Evolutionary conservation across 768 basidiomycete genomes (phyloP).

Genomic region (Lentinula boryana): DNA sequence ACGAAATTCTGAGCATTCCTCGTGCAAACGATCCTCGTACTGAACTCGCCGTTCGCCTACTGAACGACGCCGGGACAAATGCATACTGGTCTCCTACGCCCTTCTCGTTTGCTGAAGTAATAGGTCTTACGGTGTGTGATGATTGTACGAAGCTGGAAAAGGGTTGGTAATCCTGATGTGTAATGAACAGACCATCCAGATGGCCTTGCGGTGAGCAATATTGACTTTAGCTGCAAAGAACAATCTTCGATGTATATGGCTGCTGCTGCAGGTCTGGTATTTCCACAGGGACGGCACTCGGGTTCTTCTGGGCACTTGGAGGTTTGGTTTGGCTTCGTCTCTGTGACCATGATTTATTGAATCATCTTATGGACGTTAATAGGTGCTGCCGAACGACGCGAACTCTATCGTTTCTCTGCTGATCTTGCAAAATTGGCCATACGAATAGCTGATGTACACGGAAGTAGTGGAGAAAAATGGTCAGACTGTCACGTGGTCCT

Average conservation of each 20-base stretch:
- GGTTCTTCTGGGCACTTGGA: slow-evolving; percentile 69
- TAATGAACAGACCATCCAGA: slow-evolving; percentile 49
- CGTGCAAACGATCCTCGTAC: slow-evolving; percentile 52
- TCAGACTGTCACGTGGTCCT: slow-evolving; percentile 15
- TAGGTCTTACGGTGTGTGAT: slow-evolving; percentile 56
- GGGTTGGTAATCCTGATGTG: background rate
- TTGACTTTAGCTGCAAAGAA: background rate
- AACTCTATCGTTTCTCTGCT: slow-evolving; percentile 60
- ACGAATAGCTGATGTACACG: slow-evolving; percentile 60
- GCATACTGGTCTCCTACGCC: slow-evolving; percentile 64
- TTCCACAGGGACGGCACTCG: slow-evolving; percentile 60
- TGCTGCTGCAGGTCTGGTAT: slow-evolving; percentile 47
- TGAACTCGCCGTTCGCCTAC: slow-evolving; percentile 57
- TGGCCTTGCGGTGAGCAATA: slow-evolving; percentile 49
- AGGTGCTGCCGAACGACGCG: slow-evolving; percentile 58
- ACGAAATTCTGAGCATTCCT: slow-evolving; percentile 58
- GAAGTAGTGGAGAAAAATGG: slow-evolving; percentile 66
- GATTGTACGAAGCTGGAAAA: background rate
- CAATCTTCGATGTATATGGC: background rate
- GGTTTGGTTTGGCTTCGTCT: slow-evolving; percentile 28
- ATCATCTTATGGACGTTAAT: background rate
- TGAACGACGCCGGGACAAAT: slow-evolving; percentile 68
- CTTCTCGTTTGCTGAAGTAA: slow-evolving; percentile 51
- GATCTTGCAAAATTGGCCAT: slow-evolving; percentile 64
- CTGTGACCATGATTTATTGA: too few relatives aligned